Evolutionary conservation across 805 yeast genomes (phyloP), one percentile per base, ranked within the genome.

Genomic region (Barnettozyma vustinii): DNA sequence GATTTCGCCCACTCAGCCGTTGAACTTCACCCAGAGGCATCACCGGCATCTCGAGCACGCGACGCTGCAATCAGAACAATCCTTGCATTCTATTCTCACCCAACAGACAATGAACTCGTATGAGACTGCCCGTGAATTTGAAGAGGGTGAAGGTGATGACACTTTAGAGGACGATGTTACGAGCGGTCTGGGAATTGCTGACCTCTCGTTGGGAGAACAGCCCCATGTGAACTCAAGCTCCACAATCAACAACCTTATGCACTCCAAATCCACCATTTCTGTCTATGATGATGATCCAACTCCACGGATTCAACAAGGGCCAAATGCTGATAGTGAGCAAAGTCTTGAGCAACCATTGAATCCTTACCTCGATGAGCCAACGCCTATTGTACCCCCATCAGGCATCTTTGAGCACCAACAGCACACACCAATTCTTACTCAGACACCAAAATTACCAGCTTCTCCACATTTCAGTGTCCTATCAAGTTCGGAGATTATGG

Each of bases 1-100:
- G 19, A 51, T 59, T 10, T 58, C 64, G 4, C 64, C 64, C 1
- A 60, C 63, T 5, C 45, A 59, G 46, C 64, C 64, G 15, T 44
- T 60, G 45, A 56, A 58, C 37, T 46, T 54, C 45, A 52, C 42
- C 41, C 21, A 30, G 37, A 18, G 12, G 13, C 43, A 25, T 20
- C 30, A 19, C 42, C 21, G 37, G 32, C 20, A 42, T 40, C 18
- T 36, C 40, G 19, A 40, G 16, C 23, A 21, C n/a, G 1, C 30
- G 32, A 13, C 16, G n/a, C 37, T 46, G 37, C 44, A 42, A 26
- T 35, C 45, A 13, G 42, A 47, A 23, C 44, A 45, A 15, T 59
- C 63, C 1, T 33, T 56, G 12, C 42, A 37, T 3, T 51, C 63
- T 1, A 33, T 48, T 25, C 25, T 49, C 18, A 44, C 55, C 10